Percentiles rank a stretch among this genome's conserved stretches.
These are phyloP conservation scores for Chenopodium berlandieri DNA, from an alignment of 148 eudicot genomes.

Conservation along the genomic window DNA sequence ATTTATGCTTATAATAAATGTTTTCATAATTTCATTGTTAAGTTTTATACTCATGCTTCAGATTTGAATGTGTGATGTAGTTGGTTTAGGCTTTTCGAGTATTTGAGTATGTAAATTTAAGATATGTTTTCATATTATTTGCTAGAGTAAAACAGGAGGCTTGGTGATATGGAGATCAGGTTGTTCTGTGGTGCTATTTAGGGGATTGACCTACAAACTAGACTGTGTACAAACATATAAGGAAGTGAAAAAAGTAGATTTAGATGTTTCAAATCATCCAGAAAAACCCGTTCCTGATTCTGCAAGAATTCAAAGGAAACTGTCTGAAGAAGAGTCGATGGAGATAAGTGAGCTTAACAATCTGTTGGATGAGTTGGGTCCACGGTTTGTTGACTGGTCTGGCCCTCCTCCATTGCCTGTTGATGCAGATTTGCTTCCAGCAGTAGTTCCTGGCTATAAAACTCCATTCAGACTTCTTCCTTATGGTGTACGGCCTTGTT, in stretches of 20 bases:
- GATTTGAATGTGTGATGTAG: neutral
- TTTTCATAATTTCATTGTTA: neutral
- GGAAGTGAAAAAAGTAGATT: slow-evolving; percentile 32
- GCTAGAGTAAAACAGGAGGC: slow-evolving; percentile 90
- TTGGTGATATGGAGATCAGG: slow-evolving; percentile 97
- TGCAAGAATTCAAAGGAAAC: slow-evolving; percentile 24
- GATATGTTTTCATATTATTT: slow-evolving; percentile 16
- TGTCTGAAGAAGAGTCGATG: slow-evolving; percentile 55
- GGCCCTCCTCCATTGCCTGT: slow-evolving; percentile 79
- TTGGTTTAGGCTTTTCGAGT: neutral
- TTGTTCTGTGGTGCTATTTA: slow-evolving; percentile 66
- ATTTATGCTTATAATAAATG: no score
- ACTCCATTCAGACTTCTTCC: slow-evolving; percentile 90
- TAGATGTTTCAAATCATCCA: slow-evolving; percentile 20
- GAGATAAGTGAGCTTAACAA: slow-evolving; percentile 58
- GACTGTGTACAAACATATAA: slow-evolving; percentile 66
- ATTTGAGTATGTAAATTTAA: neutral
- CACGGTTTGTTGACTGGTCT: slow-evolving; percentile 81
- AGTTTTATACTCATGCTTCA: neutral
- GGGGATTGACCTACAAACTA: slow-evolving; percentile 78
- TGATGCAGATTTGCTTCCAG: slow-evolving; percentile 92
- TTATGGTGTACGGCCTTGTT: slow-evolving; percentile 44
- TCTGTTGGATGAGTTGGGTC: slow-evolving; percentile 72
- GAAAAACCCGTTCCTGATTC: slow-evolving; percentile 26
- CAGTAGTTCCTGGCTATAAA: slow-evolving; percentile 57